Percentiles rank a stretch among this genome's conserved stretches.
Evolutionary conservation across 2,329 filamentous ascomycete genomes (phyloP).

Genomic region (Aspergillus sp.): DNA sequence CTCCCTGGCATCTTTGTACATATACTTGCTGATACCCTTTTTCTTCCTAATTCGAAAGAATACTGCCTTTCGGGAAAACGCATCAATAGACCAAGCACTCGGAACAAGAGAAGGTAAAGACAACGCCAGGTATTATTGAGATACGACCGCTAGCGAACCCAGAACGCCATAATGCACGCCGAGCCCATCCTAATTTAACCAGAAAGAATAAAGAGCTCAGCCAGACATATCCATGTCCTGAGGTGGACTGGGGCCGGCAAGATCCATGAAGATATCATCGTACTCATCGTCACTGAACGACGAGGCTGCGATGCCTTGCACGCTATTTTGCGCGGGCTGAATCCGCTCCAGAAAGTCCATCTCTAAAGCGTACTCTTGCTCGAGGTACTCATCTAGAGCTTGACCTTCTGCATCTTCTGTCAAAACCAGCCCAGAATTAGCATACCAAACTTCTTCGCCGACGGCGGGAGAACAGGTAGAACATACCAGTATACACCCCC

Average conservation of each 20-base stretch:
- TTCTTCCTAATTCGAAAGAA: slow-evolving; percentile 12
- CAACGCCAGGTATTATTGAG: background rate
- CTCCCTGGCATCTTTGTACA: slow-evolving; percentile 24
- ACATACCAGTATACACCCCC: slow-evolving; percentile 33
- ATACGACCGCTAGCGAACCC: slow-evolving; percentile 3
- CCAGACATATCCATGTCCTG: slow-evolving; percentile 47
- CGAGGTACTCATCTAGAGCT: slow-evolving; percentile 42
- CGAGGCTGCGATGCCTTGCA: slow-evolving; percentile 17
- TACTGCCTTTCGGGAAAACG: background rate
- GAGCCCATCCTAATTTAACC: background rate
- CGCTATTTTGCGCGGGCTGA: background rate
- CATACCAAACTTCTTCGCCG: background rate
- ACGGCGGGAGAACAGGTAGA: slow-evolving; percentile 1
- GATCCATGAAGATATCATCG: slow-evolving; percentile 67
- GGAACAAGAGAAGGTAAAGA: background rate
- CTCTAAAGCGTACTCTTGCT: slow-evolving; percentile 40
- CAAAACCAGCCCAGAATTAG: slow-evolving; percentile 12
- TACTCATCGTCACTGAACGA: slow-evolving; percentile 62
- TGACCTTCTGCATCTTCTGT: slow-evolving; percentile 34
- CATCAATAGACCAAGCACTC: background rate
- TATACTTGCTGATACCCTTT: slow-evolving; percentile 38
- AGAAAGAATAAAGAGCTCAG: background rate
- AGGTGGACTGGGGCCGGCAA: slow-evolving; percentile 53
- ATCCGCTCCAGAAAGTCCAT: slow-evolving; percentile 32
- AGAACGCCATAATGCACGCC: slow-evolving; percentile 6